Evolutionary conservation across 108 stramenopile species (phyloP).

Genomic region (Nitzschia sp.): DNA sequence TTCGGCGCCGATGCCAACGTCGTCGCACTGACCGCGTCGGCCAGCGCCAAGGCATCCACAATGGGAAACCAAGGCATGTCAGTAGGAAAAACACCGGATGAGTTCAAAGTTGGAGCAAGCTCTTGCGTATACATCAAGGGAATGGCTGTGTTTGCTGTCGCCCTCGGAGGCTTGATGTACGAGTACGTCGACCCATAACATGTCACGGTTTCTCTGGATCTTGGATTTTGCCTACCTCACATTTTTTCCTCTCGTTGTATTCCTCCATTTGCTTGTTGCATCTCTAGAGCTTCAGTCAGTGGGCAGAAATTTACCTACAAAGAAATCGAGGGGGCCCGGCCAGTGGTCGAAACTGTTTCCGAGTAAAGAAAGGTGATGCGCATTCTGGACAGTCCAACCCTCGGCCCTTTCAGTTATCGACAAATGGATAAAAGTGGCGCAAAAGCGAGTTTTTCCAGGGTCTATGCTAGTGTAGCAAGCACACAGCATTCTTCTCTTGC

Average conservation of each 20-base stretch:
- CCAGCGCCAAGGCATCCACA: slow-evolving; percentile 30
- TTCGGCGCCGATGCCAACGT: slow-evolving; percentile 52
- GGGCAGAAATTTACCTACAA: slow-evolving; percentile 40
- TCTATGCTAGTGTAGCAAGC: too few relatives aligned
- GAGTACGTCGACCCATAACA: too few relatives aligned
- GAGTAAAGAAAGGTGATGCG: too few relatives aligned
- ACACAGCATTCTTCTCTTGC: too few relatives aligned
- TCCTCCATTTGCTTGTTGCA: too few relatives aligned
- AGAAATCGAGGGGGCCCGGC: background rate
- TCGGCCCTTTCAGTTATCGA: too few relatives aligned
- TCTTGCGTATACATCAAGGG: slow-evolving; percentile 36
- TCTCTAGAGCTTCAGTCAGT: slow-evolving; percentile 29
- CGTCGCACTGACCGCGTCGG: slow-evolving; percentile 46
- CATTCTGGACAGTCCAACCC: too few relatives aligned
- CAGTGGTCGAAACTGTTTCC: too few relatives aligned
- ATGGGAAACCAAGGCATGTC: slow-evolving; percentile 41
- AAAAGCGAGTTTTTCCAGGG: too few relatives aligned
- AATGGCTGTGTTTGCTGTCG: slow-evolving; percentile 47
- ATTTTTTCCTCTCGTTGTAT: too few relatives aligned
- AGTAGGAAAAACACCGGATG: slow-evolving; percentile 10
- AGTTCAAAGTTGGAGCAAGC: slow-evolving; percentile 6
- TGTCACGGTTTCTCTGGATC: slow-evolving; percentile 1
- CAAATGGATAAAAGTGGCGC: too few relatives aligned
- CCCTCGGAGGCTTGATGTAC: slow-evolving; percentile 48
- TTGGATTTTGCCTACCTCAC: too few relatives aligned